Evolutionary conservation across 345 rosid genomes (phyloP).

Genomic region (Eucalyptus sideroxylon): DNA sequence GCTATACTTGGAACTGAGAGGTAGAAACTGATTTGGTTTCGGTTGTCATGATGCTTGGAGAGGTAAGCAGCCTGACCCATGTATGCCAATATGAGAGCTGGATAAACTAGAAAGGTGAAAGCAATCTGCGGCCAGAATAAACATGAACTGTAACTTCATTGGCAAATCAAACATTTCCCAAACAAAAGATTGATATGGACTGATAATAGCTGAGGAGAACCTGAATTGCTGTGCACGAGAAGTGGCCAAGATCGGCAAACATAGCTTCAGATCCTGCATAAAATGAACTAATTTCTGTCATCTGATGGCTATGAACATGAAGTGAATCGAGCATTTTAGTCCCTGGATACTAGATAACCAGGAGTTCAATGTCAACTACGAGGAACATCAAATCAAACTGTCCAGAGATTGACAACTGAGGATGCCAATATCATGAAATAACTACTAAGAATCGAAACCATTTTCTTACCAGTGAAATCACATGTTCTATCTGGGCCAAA

Average conservation of each 20-base stretch:
- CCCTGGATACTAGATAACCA: not conserved
- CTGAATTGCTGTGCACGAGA: constrained; percentile 91
- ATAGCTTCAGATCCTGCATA: constrained; percentile 95
- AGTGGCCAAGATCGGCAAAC: constrained; percentile 99
- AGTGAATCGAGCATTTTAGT: not conserved
- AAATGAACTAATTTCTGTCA: not conserved
- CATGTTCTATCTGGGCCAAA: not conserved
- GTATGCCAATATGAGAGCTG: constrained; percentile 93
- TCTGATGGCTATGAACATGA: not conserved
- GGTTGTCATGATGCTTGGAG: constrained; percentile 70
- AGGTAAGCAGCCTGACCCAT: constrained; percentile 99
- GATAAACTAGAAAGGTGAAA: constrained; percentile 91
- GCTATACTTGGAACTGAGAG: constrained; percentile 81
- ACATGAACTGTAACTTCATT: not conserved
- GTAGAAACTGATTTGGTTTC: constrained; percentile 63
- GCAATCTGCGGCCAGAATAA: constrained; percentile 52
- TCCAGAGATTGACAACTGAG: not conserved
- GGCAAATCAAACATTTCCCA: not conserved
- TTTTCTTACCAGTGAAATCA: not conserved
- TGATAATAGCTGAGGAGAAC: constrained; percentile 2
- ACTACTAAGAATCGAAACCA: not conserved
- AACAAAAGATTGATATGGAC: not conserved
- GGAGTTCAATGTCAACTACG: not conserved
- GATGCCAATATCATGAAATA: not conserved
- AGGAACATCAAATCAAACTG: not conserved